phyloP scores from a whole-genome alignment of 345 rosid genomes.

The Dipteronia dyeriana region DNA sequence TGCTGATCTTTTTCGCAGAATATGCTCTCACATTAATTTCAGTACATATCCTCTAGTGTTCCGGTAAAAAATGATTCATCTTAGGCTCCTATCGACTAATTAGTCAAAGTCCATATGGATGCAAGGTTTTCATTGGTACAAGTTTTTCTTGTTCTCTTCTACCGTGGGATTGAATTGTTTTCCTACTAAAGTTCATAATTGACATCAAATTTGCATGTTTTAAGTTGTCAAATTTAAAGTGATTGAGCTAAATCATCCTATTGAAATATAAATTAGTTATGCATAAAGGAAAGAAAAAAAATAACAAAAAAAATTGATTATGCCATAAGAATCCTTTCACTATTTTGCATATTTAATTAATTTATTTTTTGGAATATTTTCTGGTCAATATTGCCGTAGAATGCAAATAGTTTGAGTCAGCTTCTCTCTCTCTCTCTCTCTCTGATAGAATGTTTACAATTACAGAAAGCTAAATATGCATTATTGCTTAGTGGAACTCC shows the following conservation, averaged over 20 bases:
- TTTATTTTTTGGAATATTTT: conserved; percentile 13
- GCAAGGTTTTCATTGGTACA: too few relatives aligned
- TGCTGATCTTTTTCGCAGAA: conserved; percentile 6
- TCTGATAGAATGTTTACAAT: conserved; percentile 20
- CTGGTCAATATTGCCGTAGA: conserved; percentile 5
- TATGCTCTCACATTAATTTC: not conserved
- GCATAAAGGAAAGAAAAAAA: not conserved
- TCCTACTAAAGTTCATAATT: not conserved
- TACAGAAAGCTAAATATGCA: conserved; percentile 91
- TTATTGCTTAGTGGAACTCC: conserved; percentile 93
- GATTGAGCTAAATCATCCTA: not conserved
- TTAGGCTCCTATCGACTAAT: not conserved
- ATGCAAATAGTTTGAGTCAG: not conserved
- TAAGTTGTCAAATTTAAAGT: not conserved
- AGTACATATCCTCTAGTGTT: not conserved
- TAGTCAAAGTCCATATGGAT: conserved; percentile 3
- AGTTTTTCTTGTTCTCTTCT: too few relatives aligned
- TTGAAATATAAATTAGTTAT: not conserved
- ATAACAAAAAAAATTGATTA: not conserved
- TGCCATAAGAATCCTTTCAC: not conserved
- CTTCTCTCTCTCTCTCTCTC: not conserved
- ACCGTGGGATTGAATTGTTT: too few relatives aligned
- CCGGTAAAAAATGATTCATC: conserved; percentile 3
- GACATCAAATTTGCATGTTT: not conserved
- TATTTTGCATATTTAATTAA: conserved; percentile 1